Conservation (phyloP, 2,329 filamentous ascomycete species). For the Rasamsonia emersonii region DNA sequence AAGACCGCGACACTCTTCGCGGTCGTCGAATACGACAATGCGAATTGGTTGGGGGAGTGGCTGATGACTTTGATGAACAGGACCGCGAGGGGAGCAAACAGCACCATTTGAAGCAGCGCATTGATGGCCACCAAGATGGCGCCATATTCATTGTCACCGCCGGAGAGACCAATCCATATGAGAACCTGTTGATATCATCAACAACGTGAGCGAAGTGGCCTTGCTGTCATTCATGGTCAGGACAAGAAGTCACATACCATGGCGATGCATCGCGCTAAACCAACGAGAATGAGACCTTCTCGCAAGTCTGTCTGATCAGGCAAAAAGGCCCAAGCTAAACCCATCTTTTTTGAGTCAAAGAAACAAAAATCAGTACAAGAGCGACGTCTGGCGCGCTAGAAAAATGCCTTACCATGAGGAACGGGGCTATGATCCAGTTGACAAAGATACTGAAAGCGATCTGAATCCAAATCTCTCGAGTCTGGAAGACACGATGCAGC, state of each 20-base stretch:
- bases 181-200: conserved; percentile 39
- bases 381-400: no score
- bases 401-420: conserved; percentile 59
- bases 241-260: conserved; percentile 51
- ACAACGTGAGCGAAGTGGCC: conserved; percentile 1
- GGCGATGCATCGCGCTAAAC: conserved; percentile 76
- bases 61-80: conserved; percentile 65
- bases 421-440: conserved; percentile 76
- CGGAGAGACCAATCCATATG: conserved; percentile 71
- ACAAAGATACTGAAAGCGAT: conserved; percentile 66
- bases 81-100: conserved; percentile 61
- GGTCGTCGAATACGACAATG: conserved; percentile 55
- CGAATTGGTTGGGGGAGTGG: conserved; percentile 32
- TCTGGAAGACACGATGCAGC: conserved; percentile 56
- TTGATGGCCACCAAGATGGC: conserved; percentile 71
- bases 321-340: conserved; percentile 43
- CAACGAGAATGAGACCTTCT: conserved; percentile 70
- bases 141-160: conserved; percentile 73
- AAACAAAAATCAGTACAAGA: no score
- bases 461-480: conserved; percentile 64
- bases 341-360: conserved; percentile 31
- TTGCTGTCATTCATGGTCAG: not conserved
- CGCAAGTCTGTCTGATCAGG: conserved; percentile 42
- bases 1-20: conserved; percentile 78
- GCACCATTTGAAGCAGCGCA: conserved; percentile 63